phyloP scores from a whole-genome alignment of 2,329 filamentous ascomycete species.

The Penicillium sp. region DNA sequence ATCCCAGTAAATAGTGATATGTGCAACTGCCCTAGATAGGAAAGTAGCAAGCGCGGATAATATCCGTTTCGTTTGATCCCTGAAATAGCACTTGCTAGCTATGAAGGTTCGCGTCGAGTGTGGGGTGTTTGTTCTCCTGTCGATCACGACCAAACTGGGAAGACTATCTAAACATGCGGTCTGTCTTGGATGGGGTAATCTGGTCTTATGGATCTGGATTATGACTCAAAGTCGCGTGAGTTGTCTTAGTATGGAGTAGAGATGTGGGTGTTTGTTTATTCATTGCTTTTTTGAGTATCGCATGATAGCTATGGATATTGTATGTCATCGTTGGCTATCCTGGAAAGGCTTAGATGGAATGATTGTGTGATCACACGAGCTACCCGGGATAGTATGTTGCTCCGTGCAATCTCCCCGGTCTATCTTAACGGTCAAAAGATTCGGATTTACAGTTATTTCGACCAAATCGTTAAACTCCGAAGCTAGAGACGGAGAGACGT shows the following conservation, averaged over 20 bases:
- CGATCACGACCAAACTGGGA: conserved; percentile 16
- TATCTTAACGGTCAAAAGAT: neutral
- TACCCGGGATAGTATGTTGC: neutral
- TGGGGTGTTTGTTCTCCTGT: conserved; percentile 21
- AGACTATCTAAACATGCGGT: conserved; percentile 4
- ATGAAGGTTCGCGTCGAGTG: conserved; percentile 2
- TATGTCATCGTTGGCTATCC: neutral
- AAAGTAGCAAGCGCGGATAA: neutral
- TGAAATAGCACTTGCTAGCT: neutral
- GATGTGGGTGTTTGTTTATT: neutral
- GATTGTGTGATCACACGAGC: neutral
- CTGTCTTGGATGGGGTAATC: neutral
- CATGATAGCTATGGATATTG: neutral
- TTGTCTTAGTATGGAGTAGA: neutral
- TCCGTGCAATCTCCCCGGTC: neutral
- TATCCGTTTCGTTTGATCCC: neutral
- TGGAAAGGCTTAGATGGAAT: neutral
- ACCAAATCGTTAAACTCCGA: neutral
- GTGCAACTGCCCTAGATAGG: neutral
- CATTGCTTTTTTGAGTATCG: neutral
- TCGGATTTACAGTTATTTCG: neutral
- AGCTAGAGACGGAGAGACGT: neutral
- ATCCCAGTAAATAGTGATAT: neutral
- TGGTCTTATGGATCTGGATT: neutral
- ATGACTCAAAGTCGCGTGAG: neutral